Percentiles rank a stretch among this genome's conserved stretches.
These are phyloP conservation scores for Cladosporium sp. DNA, from an alignment of 2,329 filamentous ascomycete species.

Conservation along the genomic window DNA sequence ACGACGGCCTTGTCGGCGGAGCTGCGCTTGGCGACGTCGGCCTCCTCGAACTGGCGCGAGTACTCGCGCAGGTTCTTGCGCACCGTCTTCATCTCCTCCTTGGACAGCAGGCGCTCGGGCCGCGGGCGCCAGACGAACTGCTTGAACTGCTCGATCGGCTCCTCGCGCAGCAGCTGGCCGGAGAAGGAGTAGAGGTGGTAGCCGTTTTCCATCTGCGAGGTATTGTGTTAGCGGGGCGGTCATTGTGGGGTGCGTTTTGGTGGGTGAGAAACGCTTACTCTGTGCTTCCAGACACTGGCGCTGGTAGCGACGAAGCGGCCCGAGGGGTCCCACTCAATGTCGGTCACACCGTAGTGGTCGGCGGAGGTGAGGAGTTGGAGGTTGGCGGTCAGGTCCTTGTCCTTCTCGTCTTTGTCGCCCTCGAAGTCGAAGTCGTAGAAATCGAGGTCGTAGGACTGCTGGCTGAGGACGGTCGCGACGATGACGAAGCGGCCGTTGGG, in stretches of 20 bases:
- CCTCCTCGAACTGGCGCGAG: conserved; percentile 88
- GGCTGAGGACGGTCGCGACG: conserved; percentile 84
- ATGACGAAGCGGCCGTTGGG: conserved; percentile 92
- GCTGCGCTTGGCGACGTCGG: conserved; percentile 87
- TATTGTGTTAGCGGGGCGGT: conserved; percentile 11
- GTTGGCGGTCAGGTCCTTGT: conserved; percentile 92
- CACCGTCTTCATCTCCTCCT: conserved; percentile 95
- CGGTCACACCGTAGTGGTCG: conserved; percentile 96
- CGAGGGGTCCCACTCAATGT: conserved; percentile 96
- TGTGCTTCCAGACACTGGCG: conserved; percentile 92
- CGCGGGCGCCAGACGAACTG: conserved; percentile 93
- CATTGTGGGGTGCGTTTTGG: neutral
- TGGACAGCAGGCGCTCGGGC: conserved; percentile 80
- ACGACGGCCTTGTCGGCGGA: conserved; percentile 92
- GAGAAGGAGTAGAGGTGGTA: conserved; percentile 98
- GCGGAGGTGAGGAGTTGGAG: conserved; percentile 87
- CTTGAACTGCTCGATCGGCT: conserved; percentile 94
- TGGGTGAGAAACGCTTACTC: conserved; percentile 53
- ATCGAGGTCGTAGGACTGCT: conserved; percentile 90
- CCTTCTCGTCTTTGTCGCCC: conserved; percentile 85
- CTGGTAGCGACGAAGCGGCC: conserved; percentile 91
- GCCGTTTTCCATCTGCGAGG: conserved; percentile 86
- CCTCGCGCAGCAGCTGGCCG: conserved; percentile 81
- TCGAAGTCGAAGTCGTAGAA: conserved; percentile 98
- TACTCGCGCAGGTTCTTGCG: conserved; percentile 98